Percentiles rank a stretch among this genome's conserved stretches.
Evolutionary conservation across 352 stramenopile species (phyloP).

Genomic region (Saprolegnia parasitica): DNA sequence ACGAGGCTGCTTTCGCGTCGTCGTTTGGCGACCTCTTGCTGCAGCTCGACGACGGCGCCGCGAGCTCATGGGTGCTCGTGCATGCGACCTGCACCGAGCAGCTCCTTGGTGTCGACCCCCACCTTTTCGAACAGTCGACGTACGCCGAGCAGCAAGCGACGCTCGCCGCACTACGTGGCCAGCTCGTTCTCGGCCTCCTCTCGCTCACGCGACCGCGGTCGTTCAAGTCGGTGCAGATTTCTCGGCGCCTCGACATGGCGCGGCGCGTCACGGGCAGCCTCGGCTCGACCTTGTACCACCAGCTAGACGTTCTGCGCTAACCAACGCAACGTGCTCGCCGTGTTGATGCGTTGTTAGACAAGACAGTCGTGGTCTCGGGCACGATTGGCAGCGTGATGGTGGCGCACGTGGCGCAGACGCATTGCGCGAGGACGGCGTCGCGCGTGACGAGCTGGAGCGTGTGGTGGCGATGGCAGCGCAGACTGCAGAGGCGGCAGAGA

Average conservation of each 20-base stretch:
- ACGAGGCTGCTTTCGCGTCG: not conserved
- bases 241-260: not conserved
- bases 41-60: slow-evolving; percentile 23
- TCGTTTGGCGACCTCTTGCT: slow-evolving; percentile 10
- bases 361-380: not conserved
- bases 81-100: not conserved
- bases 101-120: not conserved
- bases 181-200: not conserved
- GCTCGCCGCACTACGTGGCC: not conserved
- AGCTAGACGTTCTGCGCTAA: not conserved
- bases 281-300: not conserved
- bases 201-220: not conserved
- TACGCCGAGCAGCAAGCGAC: not conserved
- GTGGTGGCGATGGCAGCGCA: slow-evolving; percentile 49
- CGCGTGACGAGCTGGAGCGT: slow-evolving; percentile 21
- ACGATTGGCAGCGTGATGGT: not conserved
- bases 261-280: not conserved
- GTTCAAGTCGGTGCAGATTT: not conserved
- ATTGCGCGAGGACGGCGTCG: not conserved
- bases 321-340: not conserved
- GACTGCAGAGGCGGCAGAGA: slow-evolving; percentile 48
- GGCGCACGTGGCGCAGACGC: not conserved
- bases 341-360: not conserved
- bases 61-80: slow-evolving; percentile 1
- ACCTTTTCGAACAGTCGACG: slow-evolving; percentile 17